Base-by-base conservation (phyloP, 1,139 yeast species). In the Hyphopichia buzzinii region DNA sequence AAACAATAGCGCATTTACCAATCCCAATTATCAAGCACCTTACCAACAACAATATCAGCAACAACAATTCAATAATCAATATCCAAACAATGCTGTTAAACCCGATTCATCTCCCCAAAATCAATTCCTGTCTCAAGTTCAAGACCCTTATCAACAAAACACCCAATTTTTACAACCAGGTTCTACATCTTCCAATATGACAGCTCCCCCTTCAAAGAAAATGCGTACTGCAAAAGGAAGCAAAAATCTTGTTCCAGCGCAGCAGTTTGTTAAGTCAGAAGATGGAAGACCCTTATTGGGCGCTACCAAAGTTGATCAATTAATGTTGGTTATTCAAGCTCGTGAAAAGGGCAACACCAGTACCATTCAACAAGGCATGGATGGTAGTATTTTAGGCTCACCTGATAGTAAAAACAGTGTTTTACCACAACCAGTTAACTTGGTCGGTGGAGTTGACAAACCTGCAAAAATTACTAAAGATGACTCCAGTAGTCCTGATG, bases 291-390 rank as follows among this genome's bases (percentile, higher is more conserved):
- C 90, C 4, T 64, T 82, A 24, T 61, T 87, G 12, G 96, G 96
- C 0, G 89, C 92, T 2, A 87, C 96, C 0, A 84, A 84, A 54
- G 87, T 89, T 29, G 97, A 89, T 58, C 94, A 84, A 50, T 65
- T 89, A 52, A 87, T 89, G 96, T 69, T 89, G 39, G 86, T 88
- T 26, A 84, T 89, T 38, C 96, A 89, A 57, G 95, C 96, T 0
- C 72, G 94, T 39, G 85, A 83, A 43, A 82, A 84, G 43, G 88
- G 89, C 14, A 74, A 81, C 24, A 77, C 76, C 7, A 75, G 78
- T 16, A 72, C 72, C 27, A 81, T 83, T 29, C 72, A 74, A 34
- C 81, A 79, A 41, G 77, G 81, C 1, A 73, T 76, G 3, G 89
- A 82, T 57, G 89, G 89, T 4, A 72, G 74, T 36, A 65, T 69